Evolutionary conservation across 1,284 basidiomycete species (phyloP), one percentile per base, ranked within the genome.

Genomic region (Malassezia pachydermatis): DNA sequence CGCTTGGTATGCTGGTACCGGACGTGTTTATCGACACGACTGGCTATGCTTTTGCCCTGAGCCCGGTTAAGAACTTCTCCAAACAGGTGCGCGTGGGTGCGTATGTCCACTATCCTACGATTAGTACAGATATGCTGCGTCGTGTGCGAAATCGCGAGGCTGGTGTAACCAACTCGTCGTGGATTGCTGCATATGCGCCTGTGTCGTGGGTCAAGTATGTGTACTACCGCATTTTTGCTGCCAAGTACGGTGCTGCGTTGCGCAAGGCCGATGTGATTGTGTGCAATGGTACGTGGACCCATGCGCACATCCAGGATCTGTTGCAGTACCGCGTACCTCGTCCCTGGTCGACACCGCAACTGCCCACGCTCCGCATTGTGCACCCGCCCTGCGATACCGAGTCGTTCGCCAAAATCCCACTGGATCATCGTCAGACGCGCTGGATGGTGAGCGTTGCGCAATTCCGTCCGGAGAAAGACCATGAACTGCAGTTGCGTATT

Each of bases 271-370:
- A 81, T 51, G 63, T 72, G 24, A 57, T 88, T 40, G 89, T 94
- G 83, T 88, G 84, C 58, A 98, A 98, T 73, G 94, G 88, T 1
- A 83, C 84, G 0, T 98, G 94, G 92, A 98, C 94, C 1, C 81
- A 82, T 59, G 79, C 78, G 32, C 94, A 98, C 66, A 76, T 98
- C 57, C 78, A 2, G 80, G 2, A 72, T 48, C 61, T 63, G 58
- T 10, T 60, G 78, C 3, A 23, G 25, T 29, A 64, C 81, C 17
- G 76, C 78, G 41, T 35, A 17, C 24, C 23, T 30, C 32, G 45
- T 33, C 28, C 38, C 5, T 47, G 40, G 33, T 23, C 17, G 10
- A 39, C 69, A 19, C 38, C 81, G 7, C 76, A 80, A 6, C 19
- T 42, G 39, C 42, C 43, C n/a, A 17, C 35, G 16, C 27, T 37